Conservation (phyloP, 2,329 filamentous ascomycete genomes). For the Fusarium piperis region DNA sequence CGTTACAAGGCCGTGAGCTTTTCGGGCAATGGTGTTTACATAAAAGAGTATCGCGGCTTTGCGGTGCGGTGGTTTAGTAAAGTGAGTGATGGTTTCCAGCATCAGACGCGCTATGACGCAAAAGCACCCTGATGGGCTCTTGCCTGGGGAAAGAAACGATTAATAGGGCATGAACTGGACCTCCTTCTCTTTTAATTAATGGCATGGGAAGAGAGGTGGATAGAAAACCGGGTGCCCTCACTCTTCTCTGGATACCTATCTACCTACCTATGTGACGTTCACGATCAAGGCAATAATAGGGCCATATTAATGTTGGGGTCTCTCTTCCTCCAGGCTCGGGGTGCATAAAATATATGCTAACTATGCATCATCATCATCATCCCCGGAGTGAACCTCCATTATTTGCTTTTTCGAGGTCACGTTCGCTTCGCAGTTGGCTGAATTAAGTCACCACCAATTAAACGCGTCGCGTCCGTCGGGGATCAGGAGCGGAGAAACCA, state of each 20-base stretch:
- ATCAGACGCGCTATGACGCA: neutral
- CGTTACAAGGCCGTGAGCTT: neutral
- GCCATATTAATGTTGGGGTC: neutral
- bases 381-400: neutral
- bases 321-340: neutral
- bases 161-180: neutral
- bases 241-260: neutral
- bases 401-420: neutral
- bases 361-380: neutral
- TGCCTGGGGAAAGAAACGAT: neutral
- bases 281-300: neutral
- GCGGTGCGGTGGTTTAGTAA: neutral
- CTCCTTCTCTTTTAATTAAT: neutral
- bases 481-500: neutral
- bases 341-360: neutral
- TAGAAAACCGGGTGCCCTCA: neutral
- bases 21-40: neutral
- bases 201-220: neutral
- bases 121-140: neutral
- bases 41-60: neutral
- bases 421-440: neutral
- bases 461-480: neutral
- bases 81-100: neutral
- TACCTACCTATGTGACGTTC: neutral
- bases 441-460: neutral